A percentile compares a stretch with the other conserved stretches of the same genome.
phyloP scores from a whole-genome alignment of 495 filamentous ascomycete genomes.

The Penicillium longicatenatum region DNA sequence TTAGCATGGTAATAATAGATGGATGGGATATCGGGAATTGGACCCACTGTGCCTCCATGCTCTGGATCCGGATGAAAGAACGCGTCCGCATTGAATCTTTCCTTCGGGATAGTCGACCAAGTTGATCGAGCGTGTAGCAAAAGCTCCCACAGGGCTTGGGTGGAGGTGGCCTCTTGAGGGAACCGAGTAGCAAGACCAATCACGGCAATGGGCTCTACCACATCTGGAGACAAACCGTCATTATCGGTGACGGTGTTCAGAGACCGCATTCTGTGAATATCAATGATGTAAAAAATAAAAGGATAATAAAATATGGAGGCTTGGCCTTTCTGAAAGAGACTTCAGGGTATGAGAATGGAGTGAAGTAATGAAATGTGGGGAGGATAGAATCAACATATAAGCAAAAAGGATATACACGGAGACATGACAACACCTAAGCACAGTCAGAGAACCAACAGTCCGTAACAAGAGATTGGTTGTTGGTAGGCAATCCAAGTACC shows the following conservation, averaged over 20 bases:
- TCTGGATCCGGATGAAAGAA: conserved; percentile 37
- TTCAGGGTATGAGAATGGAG: no score
- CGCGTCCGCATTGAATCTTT: conserved; percentile 55
- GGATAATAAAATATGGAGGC: background rate
- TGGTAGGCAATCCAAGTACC: no score
- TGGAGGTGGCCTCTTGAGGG: conserved; percentile 52
- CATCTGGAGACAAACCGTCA: conserved; percentile 12
- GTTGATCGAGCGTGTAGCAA: conserved; percentile 43
- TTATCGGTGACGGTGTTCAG: background rate
- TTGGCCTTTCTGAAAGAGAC: background rate
- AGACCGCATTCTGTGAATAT: background rate
- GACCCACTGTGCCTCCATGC: conserved; percentile 31
- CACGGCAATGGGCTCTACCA: conserved; percentile 52
- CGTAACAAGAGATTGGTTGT: no score
- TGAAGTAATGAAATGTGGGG: background rate
- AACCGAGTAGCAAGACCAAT: conserved; percentile 58
- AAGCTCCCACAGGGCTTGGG: conserved; percentile 48
- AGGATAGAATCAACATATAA: background rate
- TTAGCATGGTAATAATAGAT: background rate
- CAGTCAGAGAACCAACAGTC: background rate
- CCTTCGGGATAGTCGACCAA: conserved; percentile 56
- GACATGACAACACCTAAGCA: background rate
- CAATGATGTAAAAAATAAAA: background rate
- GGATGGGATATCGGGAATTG: background rate
- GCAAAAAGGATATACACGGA: background rate